Conservation (phyloP, 768 basidiomycete genomes). For the Aureoboletus auriporus region DNA sequence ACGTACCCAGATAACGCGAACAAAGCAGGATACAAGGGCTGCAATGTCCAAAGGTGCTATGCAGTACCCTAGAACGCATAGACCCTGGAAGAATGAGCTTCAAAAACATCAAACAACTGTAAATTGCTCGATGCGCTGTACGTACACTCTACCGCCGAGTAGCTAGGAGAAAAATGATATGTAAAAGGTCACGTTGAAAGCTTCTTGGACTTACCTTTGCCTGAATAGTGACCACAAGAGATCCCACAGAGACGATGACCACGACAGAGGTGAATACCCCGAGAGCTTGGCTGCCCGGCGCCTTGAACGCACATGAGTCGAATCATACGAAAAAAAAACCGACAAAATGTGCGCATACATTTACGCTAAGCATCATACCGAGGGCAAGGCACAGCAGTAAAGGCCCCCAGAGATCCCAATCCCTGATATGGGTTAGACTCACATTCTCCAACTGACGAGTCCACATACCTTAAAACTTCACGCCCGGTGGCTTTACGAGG, state of each 20-base stretch:
- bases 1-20: conserved; percentile 81
- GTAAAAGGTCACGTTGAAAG: neutral
- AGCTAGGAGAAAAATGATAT: conserved; percentile 42
- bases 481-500: conserved; percentile 71
- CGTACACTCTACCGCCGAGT: conserved; percentile 79
- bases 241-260: conserved; percentile 87
- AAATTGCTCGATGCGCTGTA: conserved; percentile 3
- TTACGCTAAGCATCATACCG: conserved; percentile 81
- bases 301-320: conserved; percentile 42
- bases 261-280: conserved; percentile 93
- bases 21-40: conserved; percentile 81
- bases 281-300: conserved; percentile 77
- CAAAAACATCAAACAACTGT: conserved; percentile 1
- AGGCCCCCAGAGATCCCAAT: conserved; percentile 99
- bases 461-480: conserved; percentile 71
- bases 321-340: neutral
- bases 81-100: conserved; percentile 93
- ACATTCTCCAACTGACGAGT: neutral
- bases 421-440: conserved; percentile 43
- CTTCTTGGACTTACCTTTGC: conserved; percentile 63
- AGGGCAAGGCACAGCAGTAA: conserved; percentile 77
- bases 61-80: conserved; percentile 94
- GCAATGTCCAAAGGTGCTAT: conserved; percentile 91
- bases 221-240: conserved; percentile 90
- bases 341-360: conserved; percentile 43